Base-by-base conservation (phyloP, 371 early-diverging fungal genomes). In the Mucor indicus region DNA sequence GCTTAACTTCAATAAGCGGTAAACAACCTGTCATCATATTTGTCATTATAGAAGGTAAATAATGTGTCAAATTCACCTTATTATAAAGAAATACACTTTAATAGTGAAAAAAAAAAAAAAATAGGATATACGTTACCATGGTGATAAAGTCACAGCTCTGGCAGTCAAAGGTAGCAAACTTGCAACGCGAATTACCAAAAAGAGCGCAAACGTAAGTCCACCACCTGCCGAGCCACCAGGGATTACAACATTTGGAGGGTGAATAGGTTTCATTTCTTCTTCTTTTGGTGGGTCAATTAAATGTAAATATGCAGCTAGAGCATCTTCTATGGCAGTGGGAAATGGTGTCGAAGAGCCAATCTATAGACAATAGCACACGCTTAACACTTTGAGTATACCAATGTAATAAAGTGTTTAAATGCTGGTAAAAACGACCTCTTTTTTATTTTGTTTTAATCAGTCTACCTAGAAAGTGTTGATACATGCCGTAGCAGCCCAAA, bases 221-320 rank as follows among this genome's bases (percentile, higher is more conserved):
- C 89, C 87, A 11, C 92, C 92, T 0, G 92, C 91, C 15, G 86
- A 85, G 48, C 91, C 94, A 4, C 95, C 95, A 47, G 83, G 73
- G 27, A 94, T 46, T 19, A 90, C 72, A 45, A 94, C 82, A 29
- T 86, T 77, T 20, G 72, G 64, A 0, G 84, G 83, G 38, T 79
- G 63, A 13, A 84, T 49, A 10, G 77, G 75, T 7, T 40, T 17
- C 0, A 60, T 56, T 2, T 42, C 36, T 3, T 51, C 55, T 1
- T 65, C 71, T 22, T 70, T 62, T 2, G 71, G 72, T 1, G 84
- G 83, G 17, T 80, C 69, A 24, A 85, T 64, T 27, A 96, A 63
- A 45, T 81, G 77, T 31, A 79, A 43, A 53, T 90, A 93, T 0
- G 89, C 83, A 17, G 85, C 74, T 21, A 88, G 67, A 29, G 81